phyloP scores from a whole-genome alignment of 495 filamentous ascomycete genomes.

The Aspergillus steynii region DNA sequence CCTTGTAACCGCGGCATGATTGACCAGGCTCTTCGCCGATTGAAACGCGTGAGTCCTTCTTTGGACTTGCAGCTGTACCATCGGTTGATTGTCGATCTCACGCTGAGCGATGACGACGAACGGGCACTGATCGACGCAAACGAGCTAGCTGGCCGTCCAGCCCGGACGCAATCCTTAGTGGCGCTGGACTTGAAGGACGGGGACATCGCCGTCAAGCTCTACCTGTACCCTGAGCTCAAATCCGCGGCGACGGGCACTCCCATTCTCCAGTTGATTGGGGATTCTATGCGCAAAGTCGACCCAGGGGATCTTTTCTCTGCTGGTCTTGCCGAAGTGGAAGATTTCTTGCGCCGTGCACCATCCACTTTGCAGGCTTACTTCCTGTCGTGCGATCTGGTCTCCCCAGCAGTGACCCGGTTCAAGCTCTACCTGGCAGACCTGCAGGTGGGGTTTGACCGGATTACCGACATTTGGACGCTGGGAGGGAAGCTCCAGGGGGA shows the following conservation, averaged over 20 bases:
- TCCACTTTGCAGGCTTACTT: neutral
- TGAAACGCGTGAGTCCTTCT: neutral
- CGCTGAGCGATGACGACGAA: slow-evolving; percentile 3
- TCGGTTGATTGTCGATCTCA: neutral
- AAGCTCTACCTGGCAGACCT: slow-evolving; percentile 12
- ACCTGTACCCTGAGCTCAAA: slow-evolving; percentile 3
- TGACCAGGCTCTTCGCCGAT: neutral
- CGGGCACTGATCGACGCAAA: neutral
- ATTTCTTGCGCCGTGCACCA: neutral
- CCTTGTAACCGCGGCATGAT: neutral
- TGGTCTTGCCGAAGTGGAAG: neutral
- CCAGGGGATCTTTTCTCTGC: neutral
- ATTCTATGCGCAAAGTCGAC: neutral
- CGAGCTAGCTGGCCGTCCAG: neutral
- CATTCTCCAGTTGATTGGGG: neutral
- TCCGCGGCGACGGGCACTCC: neutral
- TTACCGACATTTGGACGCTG: slow-evolving; percentile 7
- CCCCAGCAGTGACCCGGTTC: slow-evolving; percentile 6
- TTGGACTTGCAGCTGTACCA: slow-evolving; percentile 1
- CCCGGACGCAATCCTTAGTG: neutral
- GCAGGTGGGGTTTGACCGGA: neutral
- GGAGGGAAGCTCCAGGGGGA: neutral
- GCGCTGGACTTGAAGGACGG: slow-evolving; percentile 6
- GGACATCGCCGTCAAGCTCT: slow-evolving; percentile 8
- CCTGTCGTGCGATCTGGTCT: slow-evolving; percentile 9